Evolutionary conservation across 2,329 filamentous ascomycete species (phyloP), one percentile per base, ranked within the genome.

Genomic region (Microdochium trichocladiopsis): DNA sequence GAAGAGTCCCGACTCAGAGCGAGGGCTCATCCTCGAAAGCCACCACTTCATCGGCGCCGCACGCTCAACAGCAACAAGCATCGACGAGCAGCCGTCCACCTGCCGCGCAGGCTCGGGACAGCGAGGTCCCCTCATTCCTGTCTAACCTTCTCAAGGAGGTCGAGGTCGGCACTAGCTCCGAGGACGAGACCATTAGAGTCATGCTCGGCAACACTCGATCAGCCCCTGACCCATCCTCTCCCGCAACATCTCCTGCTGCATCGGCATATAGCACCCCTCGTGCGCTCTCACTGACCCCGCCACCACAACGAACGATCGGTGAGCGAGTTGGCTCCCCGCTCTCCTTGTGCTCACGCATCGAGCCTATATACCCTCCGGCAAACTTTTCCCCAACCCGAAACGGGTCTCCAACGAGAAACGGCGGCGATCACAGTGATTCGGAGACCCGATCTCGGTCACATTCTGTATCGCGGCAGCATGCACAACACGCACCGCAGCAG

Each of bases 111-210:
- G 61, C 60, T 66, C 63, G 55, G 61, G 58, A 60, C 51, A 66
- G 73, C 37, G 78, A 75, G 25, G 81, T 79, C 8, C 88, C 90
- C 8, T 92, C 89, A 5, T 93, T 97, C 64, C 76, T 97, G 8
- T 89, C 90, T 23, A 93, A 90, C 1, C 74, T 97, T 6, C 73
- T 97, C 49, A 90, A 88, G 65, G 93, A 97, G 67, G 90, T 97
- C 1, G 91, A 95, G 56, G 80, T 78, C 68, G 78, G 76, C 67
- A 68, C 78, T 52, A 69, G 73, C 2, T 79, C 79, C 0, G 82
- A 86, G 51, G 82, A 85, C 50, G 81, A 84, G 51, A 72, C 65
- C 24, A 63, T 75, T 22, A 69, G 71, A 22, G 64, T 62, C 2
- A 61, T 76, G 28, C 72, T 75, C 56, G 63, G 54, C 37, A 63